These are phyloP conservation scores for Lentinula lateritia DNA, from an alignment of 768 basidiomycete genomes.

Conservation along the genomic window DNA sequence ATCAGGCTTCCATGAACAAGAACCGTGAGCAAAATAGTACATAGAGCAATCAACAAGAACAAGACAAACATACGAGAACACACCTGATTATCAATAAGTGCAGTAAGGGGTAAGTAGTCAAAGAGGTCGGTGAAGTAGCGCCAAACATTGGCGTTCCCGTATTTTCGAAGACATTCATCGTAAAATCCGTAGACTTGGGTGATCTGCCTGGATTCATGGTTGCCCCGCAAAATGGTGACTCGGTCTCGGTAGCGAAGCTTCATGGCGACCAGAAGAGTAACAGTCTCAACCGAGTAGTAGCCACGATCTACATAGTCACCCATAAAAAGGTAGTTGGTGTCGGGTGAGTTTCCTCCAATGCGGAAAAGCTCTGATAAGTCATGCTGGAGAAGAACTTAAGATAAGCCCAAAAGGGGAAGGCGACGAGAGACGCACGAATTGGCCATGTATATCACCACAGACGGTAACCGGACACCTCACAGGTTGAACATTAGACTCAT, in stretches of 20 bases:
- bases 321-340: conserved; percentile 99
- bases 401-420: conserved; percentile 8
- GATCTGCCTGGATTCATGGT: conserved; percentile 99
- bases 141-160: conserved; percentile 99
- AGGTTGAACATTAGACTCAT: conserved; percentile 98
- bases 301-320: conserved; percentile 99
- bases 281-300: conserved; percentile 99
- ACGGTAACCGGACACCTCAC: conserved; percentile 99
- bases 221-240: conserved; percentile 95
- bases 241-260: conserved; percentile 98
- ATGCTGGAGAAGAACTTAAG: conserved; percentile 54
- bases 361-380: conserved; percentile 98
- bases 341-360: conserved; percentile 97
- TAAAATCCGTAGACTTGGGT: conserved; percentile 99
- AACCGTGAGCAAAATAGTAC: neutral
- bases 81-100: conserved; percentile 76
- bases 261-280: conserved; percentile 93
- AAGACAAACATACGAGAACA: conserved; percentile 4
- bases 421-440: conserved; percentile 77
- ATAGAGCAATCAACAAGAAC: neutral
- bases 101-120: conserved; percentile 95
- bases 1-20: neutral
- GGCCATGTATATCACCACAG: conserved; percentile 99
- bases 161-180: conserved; percentile 98
- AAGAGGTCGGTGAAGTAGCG: conserved; percentile 98